These are phyloP conservation scores for Cutaneotrichosporon cavernicola DNA, from an alignment of 1,284 basidiomycete genomes.

Conservation along the genomic window DNA sequence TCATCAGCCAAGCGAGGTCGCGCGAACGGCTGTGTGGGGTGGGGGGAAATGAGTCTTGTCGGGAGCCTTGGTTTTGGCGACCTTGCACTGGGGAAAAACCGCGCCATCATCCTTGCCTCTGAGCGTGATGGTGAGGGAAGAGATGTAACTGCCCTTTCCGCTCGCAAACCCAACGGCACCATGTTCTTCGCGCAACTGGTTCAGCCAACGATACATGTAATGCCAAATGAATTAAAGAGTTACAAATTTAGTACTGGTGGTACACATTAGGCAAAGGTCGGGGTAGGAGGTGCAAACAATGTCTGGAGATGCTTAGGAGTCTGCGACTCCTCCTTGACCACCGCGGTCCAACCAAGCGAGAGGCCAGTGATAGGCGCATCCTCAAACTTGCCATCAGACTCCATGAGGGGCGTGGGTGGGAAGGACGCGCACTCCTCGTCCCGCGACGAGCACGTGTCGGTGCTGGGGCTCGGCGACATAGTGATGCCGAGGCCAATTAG, in stretches of 20 bases:
- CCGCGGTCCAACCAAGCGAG: not conserved
- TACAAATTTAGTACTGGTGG: not conserved
- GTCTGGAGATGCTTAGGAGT: conserved; percentile 4
- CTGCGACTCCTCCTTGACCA: not conserved
- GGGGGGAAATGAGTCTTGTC: too few species aligned
- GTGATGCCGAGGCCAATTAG: conserved; percentile 27
- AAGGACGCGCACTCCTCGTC: conserved; percentile 22
- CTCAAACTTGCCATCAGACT: not conserved
- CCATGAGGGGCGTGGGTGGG: conserved; percentile 22
- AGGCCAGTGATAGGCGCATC: not conserved
- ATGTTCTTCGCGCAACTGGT: too few species aligned
- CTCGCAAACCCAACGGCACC: too few species aligned
- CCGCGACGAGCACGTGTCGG: conserved; percentile 14
- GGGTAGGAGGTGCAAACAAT: not conserved
- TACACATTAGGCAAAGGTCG: conserved; percentile 5
- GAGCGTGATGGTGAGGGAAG: too few species aligned
- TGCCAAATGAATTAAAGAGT: not conserved
- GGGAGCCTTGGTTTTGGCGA: too few species aligned
- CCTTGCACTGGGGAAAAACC: too few species aligned
- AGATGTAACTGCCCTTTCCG: too few species aligned
- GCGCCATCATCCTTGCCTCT: too few species aligned
- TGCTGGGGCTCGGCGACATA: conserved; percentile 14
- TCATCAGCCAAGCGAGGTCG: too few species aligned
- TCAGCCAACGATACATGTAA: conserved; percentile 1
- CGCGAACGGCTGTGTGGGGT: too few species aligned